Evolutionary conservation across 2,329 filamentous ascomycete genomes (phyloP), one percentile per base, ranked within the genome.

Genomic region (Ophiocordyceps unilateralis): DNA sequence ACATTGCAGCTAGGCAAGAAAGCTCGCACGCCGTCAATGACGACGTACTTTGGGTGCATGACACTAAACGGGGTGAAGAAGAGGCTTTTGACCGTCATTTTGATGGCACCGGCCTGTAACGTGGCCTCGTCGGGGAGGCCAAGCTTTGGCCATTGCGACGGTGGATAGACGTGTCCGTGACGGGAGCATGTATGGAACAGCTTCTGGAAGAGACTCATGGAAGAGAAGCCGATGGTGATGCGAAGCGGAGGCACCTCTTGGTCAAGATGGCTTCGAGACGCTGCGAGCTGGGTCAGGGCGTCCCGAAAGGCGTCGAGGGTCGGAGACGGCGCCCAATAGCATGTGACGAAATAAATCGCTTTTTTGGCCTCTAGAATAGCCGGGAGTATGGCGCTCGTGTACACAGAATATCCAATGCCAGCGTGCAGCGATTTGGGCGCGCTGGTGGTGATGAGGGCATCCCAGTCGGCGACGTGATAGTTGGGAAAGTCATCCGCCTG

Each of bases 1-100:
- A 93, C 75, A 51, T 93, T 93, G 58, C 83, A 88, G 51, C 81
- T 86, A 0, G 84, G 84, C 10, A 91, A 58, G 51, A 81, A 79
- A 0, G 81, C 81, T 2, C 62, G 67, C 26, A 65, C 58, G 1
- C 79, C 70, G 55, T 93, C 85, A 1, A 89, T 59, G 14, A 91
- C 68, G 32, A 89, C 68, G 50, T 84, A 89, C 53, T 93, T 93
- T 0, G 84, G 81, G 55, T 93, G 85, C 76, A 91, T 83, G n/a
- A 93, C 80, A 52, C 83, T 85, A 46, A 91, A 78, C 0, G 85
- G 85, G 2, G 78, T 65, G 48, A 89, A 76, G 58, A 93, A 93
- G 8, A 89, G 66, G 48, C 78, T 85, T 63, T 86, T 88, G 44
- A 87, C 74, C 0, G 69, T 65, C 28, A 93, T 54, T 42, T 87